Evolutionary conservation across 768 basidiomycete genomes (phyloP), one percentile per base, ranked within the genome.

Genomic region (Gyrodon lividus): DNA sequence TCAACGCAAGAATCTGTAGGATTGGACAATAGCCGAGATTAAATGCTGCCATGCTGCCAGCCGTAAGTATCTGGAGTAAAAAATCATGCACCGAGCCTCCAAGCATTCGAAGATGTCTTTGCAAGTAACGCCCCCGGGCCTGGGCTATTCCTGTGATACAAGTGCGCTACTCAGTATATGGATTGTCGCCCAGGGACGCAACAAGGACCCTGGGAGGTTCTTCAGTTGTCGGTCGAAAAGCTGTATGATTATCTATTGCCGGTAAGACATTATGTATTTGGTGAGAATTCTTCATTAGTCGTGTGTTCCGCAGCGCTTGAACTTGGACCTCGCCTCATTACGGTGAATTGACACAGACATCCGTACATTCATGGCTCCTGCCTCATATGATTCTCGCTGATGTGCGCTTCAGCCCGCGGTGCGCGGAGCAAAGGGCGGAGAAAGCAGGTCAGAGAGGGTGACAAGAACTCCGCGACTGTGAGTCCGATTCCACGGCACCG

Each of bases 331-430:
- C 58, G 70, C 45, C 43, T 55, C 12, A 70, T 72, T 24, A 70
- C 66, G 3, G 70, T 68, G 3, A 70, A 71, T 39, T 43, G 38
- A 56, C 6, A 72, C 65, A 10, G 43, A 48, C n/a, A 50, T 59
- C 54, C 14, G 57, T 62, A 30, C 20, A n/a, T 41, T 10, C 40
- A 13, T 12, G 5, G 39, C 2, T 19, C 23, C 40, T 8, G 5
- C 2, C 9, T 20, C 9, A 19, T 14, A 19, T 7, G 19, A 14
- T 41, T 6, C 40, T 41, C 13, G 23, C 40, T 10, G 22, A 41
- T 13, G 14, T 23, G 28, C 13, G 20, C 19, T 41, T 31, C 31
- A 22, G 22, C 23, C 20, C n/a, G 39, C n/a, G 12, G 12, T 22
- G 9, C 23, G 5, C 20, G 14, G 14, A 20, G 20, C 13, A 41